Evolutionary conservation across 768 basidiomycete species (phyloP), one percentile per base, ranked within the genome.

Genomic region (Lanmaoa pseudosensibilis): DNA sequence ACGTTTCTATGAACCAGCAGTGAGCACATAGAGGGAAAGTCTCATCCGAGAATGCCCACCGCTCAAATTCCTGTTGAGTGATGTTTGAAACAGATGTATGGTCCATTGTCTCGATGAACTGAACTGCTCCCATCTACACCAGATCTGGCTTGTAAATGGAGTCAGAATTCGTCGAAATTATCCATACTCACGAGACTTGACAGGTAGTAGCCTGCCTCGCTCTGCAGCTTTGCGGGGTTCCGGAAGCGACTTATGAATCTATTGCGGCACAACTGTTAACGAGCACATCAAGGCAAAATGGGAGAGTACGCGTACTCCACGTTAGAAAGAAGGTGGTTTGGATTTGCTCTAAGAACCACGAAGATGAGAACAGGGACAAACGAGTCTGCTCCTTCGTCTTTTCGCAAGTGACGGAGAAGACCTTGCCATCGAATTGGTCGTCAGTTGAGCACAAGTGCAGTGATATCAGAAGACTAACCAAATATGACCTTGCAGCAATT

Each of bases 401-500:
- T 84, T 62, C 83, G 83, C 57, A 93, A 70, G 76, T 98, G 94
- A 56, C 94, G 84, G 54, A 99, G 89, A 32, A 98, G 75, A 44
- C 95, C 94, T 97, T 65, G 15, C 0, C 0, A 43, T 41, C 10
- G 15, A 57, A 39, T 41, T 18, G 43, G 41, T 33, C 21, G 46
- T 46, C 23, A 51, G 48, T 21, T 46, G 38, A 16, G 50, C 18
- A 38, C 48, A 54, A 50, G 52, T 44, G 46, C n/a, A 11, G 48
- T 39, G 39, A 56, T 51, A 50, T 61, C 37, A 60, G 45, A 37
- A 13, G 27, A 73, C 88, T 57, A 61, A 94, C 96, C 97, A 66
- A 97, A 98, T 64, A 99, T 98, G 72, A 99, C 94, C 77, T 99
- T 99, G 84, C 95, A 99, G 72, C 86, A 91, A 68, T 99, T 99